Base-by-base conservation (phyloP, 495 filamentous ascomycete genomes). In the Aspergillus haitiensis region DNA sequence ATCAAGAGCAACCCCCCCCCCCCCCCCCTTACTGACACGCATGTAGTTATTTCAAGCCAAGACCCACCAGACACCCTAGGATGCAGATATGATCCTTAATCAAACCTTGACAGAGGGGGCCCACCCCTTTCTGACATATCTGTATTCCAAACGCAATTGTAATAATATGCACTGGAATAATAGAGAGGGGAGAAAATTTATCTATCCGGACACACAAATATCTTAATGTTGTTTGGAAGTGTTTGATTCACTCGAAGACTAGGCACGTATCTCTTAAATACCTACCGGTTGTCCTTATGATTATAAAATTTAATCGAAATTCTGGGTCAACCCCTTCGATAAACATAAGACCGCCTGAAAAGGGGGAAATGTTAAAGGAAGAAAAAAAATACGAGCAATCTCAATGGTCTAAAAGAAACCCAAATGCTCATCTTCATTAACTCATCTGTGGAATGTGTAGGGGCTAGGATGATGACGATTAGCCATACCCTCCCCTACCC, bases 61-160 rank as follows among this genome's bases (percentile, higher is more conserved):
- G 74, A 49, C 36, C 32, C 59, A 57, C 52, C 61, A 69, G 66
- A 71, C 70, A 52, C 71, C 62, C 72, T 75, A 74, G 67, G 48
- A 62, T 58, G 64, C 70, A 50, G 64, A 66, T 74, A 69, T 64
- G 67, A 74, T 74, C 75, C 75, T 75, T 78, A 75, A 78, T 78
- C 52, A 76, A 76, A 78, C 75, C 72, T 75, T 75, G 68, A 68
- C 63, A 33, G 21, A 9, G 16, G 46, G 46, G 72, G 64, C 64
- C 73, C 73, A 75, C 70, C 62, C 39, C 53, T 36, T 61, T 63
- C 34, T 58, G 52, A 54, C 62, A 64, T 64, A 55, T 66, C 60
- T 58, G 59, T 56, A 35, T 50, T 54, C 35, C 31, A 35, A 42
- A 40, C 15, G 16, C 53, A 50, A 49, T 58, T 58, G 36, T 47